Conservation (phyloP, 305 asterid species). For the Ajuga reptans region DNA sequence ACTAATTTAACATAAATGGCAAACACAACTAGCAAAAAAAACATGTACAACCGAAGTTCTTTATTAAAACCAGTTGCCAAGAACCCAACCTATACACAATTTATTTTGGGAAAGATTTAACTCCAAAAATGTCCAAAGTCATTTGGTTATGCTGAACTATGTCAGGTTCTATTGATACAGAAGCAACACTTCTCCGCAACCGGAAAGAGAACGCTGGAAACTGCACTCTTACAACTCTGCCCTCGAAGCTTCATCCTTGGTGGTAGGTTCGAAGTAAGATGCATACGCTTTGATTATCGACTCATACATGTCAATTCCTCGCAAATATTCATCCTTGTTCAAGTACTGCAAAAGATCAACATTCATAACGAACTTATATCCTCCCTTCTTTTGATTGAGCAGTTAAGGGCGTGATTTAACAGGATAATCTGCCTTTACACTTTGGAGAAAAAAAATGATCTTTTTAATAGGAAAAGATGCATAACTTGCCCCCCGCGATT, state of each 20-base stretch:
- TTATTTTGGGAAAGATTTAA: neutral
- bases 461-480: too few species aligned
- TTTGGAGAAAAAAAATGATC: neutral
- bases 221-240: conserved; percentile 34
- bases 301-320: conserved; percentile 62
- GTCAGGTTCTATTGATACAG: neutral
- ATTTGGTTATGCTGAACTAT: neutral
- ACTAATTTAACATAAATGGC: neutral
- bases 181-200: neutral
- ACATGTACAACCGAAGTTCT: neutral
- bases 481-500: neutral
- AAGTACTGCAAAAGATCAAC: conserved; percentile 52
- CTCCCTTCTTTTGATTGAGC: neutral
- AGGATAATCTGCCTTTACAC: neutral
- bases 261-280: conserved; percentile 40
- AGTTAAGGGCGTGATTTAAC: neutral
- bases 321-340: conserved; percentile 80
- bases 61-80: neutral
- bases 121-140: neutral
- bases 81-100: neutral
- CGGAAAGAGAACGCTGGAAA: neutral
- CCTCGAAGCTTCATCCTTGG: conserved; percentile 39
- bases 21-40: neutral
- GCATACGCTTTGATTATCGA: conserved; percentile 71
- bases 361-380: neutral